phyloP scores from a whole-genome alignment of 345 rosid genomes.

The Gynandropsis gynandra region DNA sequence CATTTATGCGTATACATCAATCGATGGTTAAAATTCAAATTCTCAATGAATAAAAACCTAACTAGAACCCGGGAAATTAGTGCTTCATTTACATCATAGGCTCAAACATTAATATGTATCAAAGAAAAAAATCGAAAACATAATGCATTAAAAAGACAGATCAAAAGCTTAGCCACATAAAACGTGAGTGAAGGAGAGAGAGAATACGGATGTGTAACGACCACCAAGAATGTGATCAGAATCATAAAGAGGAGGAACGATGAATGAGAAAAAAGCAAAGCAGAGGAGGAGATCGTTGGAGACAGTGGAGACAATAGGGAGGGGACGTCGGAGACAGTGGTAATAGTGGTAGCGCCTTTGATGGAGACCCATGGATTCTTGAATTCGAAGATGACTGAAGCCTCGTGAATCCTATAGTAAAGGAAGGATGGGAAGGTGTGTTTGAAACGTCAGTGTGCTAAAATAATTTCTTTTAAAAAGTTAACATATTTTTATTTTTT shows the following conservation, averaged over 20 bases:
- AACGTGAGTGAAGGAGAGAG: neutral
- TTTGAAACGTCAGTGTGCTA: too few relatives aligned
- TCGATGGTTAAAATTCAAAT: neutral
- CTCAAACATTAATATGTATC: slow-evolving; percentile 25
- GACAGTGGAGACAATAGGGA: slow-evolving; percentile 42
- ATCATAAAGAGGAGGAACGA: slow-evolving; percentile 63
- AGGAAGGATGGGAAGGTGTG: too few relatives aligned
- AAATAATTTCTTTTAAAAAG: too few relatives aligned
- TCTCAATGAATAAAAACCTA: slow-evolving; percentile 29
- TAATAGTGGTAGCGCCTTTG: slow-evolving; percentile 60
- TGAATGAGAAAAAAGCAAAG: slow-evolving; percentile 58
- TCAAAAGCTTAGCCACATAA: slow-evolving; percentile 1
- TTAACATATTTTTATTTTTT: too few relatives aligned
- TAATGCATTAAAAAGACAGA: slow-evolving; percentile 4
- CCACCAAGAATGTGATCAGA: slow-evolving; percentile 26
- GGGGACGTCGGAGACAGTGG: slow-evolving; percentile 45
- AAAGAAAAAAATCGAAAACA: slow-evolving; percentile 8
- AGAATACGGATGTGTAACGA: slow-evolving; percentile 32
- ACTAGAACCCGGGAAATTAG: slow-evolving; percentile 61
- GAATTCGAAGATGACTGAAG: too few relatives aligned
- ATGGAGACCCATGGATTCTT: slow-evolving; percentile 58
- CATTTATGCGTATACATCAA: neutral
- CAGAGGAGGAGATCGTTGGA: slow-evolving; percentile 57
- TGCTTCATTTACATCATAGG: slow-evolving; percentile 25
- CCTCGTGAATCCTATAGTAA: too few relatives aligned